phyloP scores from a whole-genome alignment of 495 filamentous ascomycete genomes.

The Sporormia fimetaria region DNA sequence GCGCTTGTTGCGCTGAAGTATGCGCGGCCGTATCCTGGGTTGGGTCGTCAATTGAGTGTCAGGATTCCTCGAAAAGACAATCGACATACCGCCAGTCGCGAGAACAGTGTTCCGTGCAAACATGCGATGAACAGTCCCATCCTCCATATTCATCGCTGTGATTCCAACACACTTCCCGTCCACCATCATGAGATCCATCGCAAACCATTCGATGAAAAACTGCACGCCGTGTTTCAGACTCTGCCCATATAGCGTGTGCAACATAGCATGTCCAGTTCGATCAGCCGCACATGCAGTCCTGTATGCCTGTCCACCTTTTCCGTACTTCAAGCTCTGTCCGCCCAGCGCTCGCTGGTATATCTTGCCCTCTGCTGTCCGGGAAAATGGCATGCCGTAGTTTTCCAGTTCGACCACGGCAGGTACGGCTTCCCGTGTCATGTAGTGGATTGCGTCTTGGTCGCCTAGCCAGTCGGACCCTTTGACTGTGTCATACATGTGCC shows the following conservation, averaged over 20 bases:
- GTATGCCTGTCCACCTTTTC: slow-evolving; percentile 95
- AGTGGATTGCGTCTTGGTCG: slow-evolving; percentile 98
- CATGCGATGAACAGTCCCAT: slow-evolving; percentile 93
- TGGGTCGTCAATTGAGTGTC: too few relatives aligned
- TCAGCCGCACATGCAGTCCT: slow-evolving; percentile 92
- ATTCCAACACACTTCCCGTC: slow-evolving; percentile 93
- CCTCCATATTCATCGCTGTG: slow-evolving; percentile 94
- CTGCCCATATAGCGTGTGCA: slow-evolving; percentile 97
- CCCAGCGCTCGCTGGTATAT: slow-evolving; percentile 99
- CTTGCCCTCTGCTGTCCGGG: slow-evolving; percentile 87
- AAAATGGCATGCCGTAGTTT: slow-evolving; percentile 97
- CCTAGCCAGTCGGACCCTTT: slow-evolving; percentile 99
- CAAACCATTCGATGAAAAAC: slow-evolving; percentile 99
- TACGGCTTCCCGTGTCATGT: slow-evolving; percentile 95
- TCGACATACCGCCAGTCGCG: slow-evolving; percentile 54
- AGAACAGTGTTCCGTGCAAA: slow-evolving; percentile 92
- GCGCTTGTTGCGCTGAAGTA: slow-evolving; percentile 98
- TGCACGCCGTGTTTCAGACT: slow-evolving; percentile 92
- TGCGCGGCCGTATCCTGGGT: slow-evolving; percentile 83
- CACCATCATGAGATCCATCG: slow-evolving; percentile 92
- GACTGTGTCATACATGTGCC: slow-evolving; percentile 99
- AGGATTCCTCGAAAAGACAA: too few relatives aligned
- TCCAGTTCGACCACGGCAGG: slow-evolving; percentile 88
- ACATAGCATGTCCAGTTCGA: slow-evolving; percentile 89
- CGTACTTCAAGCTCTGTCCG: slow-evolving; percentile 87